Conservation (phyloP, 1,284 basidiomycete genomes). For the Moesziomyces parantarcticus region DNA sequence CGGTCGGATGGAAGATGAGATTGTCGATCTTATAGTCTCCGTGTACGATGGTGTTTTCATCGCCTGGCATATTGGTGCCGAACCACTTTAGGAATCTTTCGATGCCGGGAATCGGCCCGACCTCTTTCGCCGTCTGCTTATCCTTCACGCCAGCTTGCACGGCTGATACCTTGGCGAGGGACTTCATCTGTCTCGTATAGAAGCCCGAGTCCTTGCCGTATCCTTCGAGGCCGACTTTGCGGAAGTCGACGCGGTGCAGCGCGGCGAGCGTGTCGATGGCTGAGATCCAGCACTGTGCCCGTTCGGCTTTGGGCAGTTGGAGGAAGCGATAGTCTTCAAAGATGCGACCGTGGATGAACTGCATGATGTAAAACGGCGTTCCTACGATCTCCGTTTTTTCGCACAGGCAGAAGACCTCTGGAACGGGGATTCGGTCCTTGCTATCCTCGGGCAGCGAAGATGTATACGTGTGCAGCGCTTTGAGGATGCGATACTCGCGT, state of each 20-base stretch:
- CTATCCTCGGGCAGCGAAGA: conserved; percentile 4
- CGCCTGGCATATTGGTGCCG: conserved; percentile 76
- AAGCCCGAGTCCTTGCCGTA: conserved; percentile 85
- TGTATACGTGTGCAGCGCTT: conserved; percentile 70
- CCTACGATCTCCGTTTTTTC: conserved; percentile 79
- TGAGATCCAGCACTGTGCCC: conserved; percentile 73
- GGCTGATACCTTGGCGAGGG: conserved; percentile 78
- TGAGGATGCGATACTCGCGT: conserved; percentile 85
- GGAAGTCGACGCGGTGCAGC: conserved; percentile 79
- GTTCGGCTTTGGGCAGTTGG: conserved; percentile 70
- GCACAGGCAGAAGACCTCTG: conserved; percentile 81
- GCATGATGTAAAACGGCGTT: conserved; percentile 94
- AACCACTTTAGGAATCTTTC: conserved; percentile 83
- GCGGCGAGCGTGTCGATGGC: conserved; percentile 75
- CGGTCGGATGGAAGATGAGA: conserved; percentile 89
- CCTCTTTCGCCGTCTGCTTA: conserved; percentile 73
- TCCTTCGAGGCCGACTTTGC: conserved; percentile 76
- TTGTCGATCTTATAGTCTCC: conserved; percentile 98
- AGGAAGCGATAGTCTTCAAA: conserved; percentile 84
- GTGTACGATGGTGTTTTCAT: conserved; percentile 79
- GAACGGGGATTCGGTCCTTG: conserved; percentile 78
- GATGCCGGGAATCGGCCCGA: conserved; percentile 75
- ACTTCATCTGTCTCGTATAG: conserved; percentile 91
- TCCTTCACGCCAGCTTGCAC: conserved; percentile 79
- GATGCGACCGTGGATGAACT: conserved; percentile 86